Base-by-base conservation (phyloP, 2,329 filamentous ascomycete species). In the Diaporthe capsici region DNA sequence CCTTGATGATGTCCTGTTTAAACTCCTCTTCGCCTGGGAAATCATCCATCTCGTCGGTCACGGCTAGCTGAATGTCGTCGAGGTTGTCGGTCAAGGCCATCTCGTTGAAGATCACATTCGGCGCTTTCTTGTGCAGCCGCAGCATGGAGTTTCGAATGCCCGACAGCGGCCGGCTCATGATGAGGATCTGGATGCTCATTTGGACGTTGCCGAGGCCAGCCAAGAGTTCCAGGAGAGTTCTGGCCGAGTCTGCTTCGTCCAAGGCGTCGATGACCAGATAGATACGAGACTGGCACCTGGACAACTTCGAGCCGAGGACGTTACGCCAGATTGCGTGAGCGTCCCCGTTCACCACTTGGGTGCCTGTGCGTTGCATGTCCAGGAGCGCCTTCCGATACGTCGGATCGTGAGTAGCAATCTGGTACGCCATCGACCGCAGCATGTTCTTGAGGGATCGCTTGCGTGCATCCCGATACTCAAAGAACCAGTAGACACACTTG, bases 41-140 rank as follows among this genome's bases (percentile, higher is more conserved):
- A 34, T 76, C 76, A 2, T 77, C 74, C 25, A 79, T 77, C 58
- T 79, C 78, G 6, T 75, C 76, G 6, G 76, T 70, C 5, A 78
- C 77, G 12, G 77, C 60, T 7, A 76, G 58, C 2, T 72, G 63
- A 22, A 79, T 79, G 47, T 79, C 78, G 8, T 78, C 63, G 4
- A 49, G 34, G 15, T 76, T 79, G 51, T 78, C 63, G 1, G 72
- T 61, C 17, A 79, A 44, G 4, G 75, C 71, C 57, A 72, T 63
- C 9, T 72, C 71, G 37, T 51, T 63, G 47, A 72, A 42, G 2
- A 44, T 17, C 3, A 72, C 15, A 4, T 72, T 61, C 10, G 57
- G 57, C 3, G 57, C 57, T n/a, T 72, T 72, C 57, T 72, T 72
- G 13, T 61, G 71, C 31, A 72, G 12, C 1, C 71, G 44, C 17